These are phyloP conservation scores for Penicillium sp. DNA, from an alignment of 2,329 filamentous ascomycete genomes.

Conservation along the genomic window DNA sequence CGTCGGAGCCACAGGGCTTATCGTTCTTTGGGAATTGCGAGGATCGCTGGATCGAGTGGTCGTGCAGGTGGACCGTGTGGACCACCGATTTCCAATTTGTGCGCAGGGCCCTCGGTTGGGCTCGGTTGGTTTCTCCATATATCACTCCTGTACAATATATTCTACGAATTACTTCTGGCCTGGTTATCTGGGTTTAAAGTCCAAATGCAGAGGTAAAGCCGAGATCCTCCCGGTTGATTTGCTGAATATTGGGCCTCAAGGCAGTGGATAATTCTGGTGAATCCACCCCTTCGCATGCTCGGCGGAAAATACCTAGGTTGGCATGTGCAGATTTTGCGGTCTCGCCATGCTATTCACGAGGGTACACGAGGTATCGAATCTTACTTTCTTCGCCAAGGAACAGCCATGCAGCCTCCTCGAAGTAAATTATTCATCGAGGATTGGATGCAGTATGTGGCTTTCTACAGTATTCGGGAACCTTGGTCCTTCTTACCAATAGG, in stretches of 20 bases:
- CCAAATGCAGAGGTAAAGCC: conserved; percentile 14
- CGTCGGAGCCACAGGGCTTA: conserved; percentile 22
- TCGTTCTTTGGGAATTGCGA: conserved; percentile 19
- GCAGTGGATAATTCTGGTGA: neutral
- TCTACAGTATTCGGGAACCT: conserved; percentile 7
- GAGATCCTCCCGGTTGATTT: conserved; percentile 12
- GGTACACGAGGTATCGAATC: neutral
- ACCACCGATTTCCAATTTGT: conserved; percentile 13
- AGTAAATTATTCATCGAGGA: too few species aligned
- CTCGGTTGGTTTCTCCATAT: conserved; percentile 7
- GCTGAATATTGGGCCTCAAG: conserved; percentile 13
- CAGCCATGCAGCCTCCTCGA: neutral
- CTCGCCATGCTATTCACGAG: neutral
- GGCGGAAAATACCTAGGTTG: conserved; percentile 8
- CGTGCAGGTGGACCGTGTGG: conserved; percentile 17
- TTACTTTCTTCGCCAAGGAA: neutral
- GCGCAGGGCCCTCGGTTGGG: conserved; percentile 15
- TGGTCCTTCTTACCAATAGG: conserved; percentile 11
- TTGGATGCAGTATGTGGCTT: neutral
- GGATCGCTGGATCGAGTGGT: conserved; percentile 22
- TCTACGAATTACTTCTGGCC: neutral
- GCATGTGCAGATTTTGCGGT: conserved; percentile 14
- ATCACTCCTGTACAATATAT: neutral
- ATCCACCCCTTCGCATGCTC: neutral
- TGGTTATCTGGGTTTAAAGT: neutral